Base-by-base conservation (phyloP, 176 grass and related monocot species). In the Paspalum vaginatum region DNA sequence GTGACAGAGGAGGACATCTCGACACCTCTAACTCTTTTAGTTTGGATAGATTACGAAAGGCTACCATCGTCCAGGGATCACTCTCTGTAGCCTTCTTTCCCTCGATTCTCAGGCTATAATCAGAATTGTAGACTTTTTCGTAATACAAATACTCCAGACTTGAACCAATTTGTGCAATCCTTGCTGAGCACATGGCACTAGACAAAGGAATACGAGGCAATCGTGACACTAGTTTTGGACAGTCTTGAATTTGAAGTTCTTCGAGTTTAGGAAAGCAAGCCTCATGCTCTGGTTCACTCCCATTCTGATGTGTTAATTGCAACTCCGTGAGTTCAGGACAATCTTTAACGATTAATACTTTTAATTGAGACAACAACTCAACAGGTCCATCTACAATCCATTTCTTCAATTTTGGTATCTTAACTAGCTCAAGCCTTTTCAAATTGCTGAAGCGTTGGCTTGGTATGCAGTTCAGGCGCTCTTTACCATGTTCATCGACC, bases 201-300 rank as follows among this genome's bases (percentile, higher is more conserved):
- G 57, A 64, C 9, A 14, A 64, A 65, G 70, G 48, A 11, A 66
- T 27, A 21, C n/a, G 8, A 37, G 81, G 81, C 7, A 83, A 14
- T 1, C 60, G 66, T 16, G 1, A 10, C 0, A 32, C 32, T 32
- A 68, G 8, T 0, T 84, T 32, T 67, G 2, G 40, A 56, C 81
- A 84, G 2, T 0, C 7, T 0, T 0, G 0, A 17, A 84, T 59
- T 0, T 27, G 0, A 0, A 84, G 1, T 2, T 3, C 5, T 3
- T 3, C 15, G 5, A 70, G 24, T 4, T 3, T 72, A 10, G 79
- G 79, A 61, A 72, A 72, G 15, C 11, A 50, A 45, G 0, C 41
- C 6, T 48, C 60, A 16, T 18, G 6, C 1, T 50, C 21, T 11
- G 0, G 7, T 6, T 7, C n/a, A 6, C 5, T 0, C 0, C 52